A percentile compares a stretch with the other conserved stretches of the same genome.
Evolutionary conservation across 2,329 filamentous ascomycete species (phyloP).

Genomic region (Ceratocystis variospora): DNA sequence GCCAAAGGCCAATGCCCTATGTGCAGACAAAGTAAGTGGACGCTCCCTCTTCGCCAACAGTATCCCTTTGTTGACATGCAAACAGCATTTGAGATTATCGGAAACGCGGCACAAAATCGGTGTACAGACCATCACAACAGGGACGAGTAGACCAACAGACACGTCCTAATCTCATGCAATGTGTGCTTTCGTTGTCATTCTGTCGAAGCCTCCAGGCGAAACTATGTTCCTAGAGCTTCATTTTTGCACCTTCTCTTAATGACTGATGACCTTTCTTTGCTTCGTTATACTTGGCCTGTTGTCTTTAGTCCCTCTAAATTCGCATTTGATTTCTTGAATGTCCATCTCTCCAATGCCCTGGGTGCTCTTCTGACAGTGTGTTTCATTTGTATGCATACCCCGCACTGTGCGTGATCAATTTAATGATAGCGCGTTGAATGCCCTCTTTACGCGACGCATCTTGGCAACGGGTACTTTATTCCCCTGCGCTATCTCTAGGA

Average conservation of each 20-base stretch:
- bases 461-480: slow-evolving; percentile 8
- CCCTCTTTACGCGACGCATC: slow-evolving; percentile 6
- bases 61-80: background rate
- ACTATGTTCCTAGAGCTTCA: background rate
- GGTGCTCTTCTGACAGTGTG: background rate
- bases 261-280: background rate
- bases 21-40: slow-evolving; percentile 72
- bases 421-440: background rate
- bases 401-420: slow-evolving; percentile 15
- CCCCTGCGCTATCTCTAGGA: background rate
- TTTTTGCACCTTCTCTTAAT: background rate
- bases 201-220: background rate
- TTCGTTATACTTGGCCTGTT: background rate
- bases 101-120: background rate
- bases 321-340: background rate
- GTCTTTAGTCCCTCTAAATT: background rate
- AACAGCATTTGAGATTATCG: slow-evolving; percentile 14
- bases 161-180: no score
- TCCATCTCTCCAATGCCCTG: background rate
- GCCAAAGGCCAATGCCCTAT: slow-evolving; percentile 92
- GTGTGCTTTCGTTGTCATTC: no score
- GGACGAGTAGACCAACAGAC: background rate
- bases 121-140: background rate
- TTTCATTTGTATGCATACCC: background rate
- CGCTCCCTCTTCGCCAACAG: background rate